phyloP scores from a whole-genome alignment of 805 yeast species.

The Wickerhamiella siamensis region DNA sequence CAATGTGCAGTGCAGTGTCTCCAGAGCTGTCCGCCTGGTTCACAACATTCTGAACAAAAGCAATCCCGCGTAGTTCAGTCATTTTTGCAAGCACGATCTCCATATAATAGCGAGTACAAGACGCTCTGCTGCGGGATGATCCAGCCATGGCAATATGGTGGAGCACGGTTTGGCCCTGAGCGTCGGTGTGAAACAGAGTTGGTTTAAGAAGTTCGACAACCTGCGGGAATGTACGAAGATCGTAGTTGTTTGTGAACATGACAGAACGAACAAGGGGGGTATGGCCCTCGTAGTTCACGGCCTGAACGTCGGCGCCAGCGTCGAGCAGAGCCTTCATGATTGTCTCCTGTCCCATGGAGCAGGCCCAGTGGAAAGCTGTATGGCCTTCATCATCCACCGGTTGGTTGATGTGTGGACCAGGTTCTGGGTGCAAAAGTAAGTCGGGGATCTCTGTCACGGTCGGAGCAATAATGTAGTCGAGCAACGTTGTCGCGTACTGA shows the following conservation, averaged over 20 bases:
- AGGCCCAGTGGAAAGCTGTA: constrained; percentile 94
- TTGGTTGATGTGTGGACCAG: constrained; percentile 55
- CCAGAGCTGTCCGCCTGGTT: constrained; percentile 74
- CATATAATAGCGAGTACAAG: constrained; percentile 72
- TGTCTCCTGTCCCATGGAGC: constrained; percentile 77
- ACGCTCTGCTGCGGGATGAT: constrained; percentile 48
- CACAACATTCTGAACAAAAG: constrained; percentile 33
- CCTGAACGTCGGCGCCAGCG: constrained; percentile 57
- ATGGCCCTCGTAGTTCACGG: constrained; percentile 57
- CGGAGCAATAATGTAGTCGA: constrained; percentile 41
- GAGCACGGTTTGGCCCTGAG: constrained; percentile 55
- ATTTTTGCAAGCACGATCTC: constrained; percentile 63
- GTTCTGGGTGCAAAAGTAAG: constrained; percentile 47
- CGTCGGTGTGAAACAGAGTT: constrained; percentile 67
- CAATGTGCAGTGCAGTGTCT: constrained; percentile 73
- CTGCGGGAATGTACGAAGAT: constrained; percentile 63
- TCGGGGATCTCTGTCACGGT: constrained; percentile 50
- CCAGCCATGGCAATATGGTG: constrained; percentile 74
- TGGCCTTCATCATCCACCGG: constrained; percentile 91
- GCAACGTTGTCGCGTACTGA: constrained; percentile 33
- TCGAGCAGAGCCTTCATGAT: constrained; percentile 62
- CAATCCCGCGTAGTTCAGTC: constrained; percentile 46
- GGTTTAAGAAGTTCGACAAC: constrained; percentile 63
- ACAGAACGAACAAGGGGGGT: constrained; percentile 79
- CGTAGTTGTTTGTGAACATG: constrained; percentile 75